Evolutionary conservation across 176 grass and related monocot species (phyloP).

Genomic region (Alloteropsis semialata): DNA sequence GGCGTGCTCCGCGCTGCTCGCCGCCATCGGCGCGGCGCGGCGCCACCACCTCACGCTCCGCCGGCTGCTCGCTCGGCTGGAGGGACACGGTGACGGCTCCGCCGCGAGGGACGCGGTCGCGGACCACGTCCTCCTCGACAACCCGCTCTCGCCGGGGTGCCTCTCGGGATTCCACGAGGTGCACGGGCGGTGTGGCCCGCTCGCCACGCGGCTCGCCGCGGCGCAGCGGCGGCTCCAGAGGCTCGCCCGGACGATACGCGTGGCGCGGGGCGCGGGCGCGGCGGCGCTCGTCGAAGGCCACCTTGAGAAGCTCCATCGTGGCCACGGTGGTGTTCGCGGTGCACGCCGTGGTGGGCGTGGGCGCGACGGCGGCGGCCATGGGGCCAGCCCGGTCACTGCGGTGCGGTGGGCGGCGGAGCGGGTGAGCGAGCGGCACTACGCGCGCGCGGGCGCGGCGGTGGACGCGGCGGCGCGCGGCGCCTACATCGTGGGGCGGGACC

Average conservation of each 20-base stretch:
- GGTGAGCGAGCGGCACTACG: background rate
- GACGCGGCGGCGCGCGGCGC: constrained; percentile 77
- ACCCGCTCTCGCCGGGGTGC: constrained; percentile 47
- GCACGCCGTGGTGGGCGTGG: constrained; percentile 42
- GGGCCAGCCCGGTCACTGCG: background rate
- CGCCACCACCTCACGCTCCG: constrained; percentile 51
- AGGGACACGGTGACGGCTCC: background rate
- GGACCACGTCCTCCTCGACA: constrained; percentile 43
- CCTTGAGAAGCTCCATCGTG: too few species aligned
- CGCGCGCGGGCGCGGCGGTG: constrained; percentile 27
- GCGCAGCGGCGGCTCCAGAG: constrained; percentile 34
- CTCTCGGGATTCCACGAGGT: constrained; percentile 41
- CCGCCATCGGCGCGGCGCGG: constrained; percentile 43
- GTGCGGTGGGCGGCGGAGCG: background rate
- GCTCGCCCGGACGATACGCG: background rate
- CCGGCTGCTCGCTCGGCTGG: constrained; percentile 37
- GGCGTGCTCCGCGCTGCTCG: constrained; percentile 60
- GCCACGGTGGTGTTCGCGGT: constrained; percentile 30
- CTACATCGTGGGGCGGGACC: constrained; percentile 76
- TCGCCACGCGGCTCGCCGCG: constrained; percentile 32
- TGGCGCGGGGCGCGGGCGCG: constrained; percentile 29
- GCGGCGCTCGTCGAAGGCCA: constrained; percentile 26
- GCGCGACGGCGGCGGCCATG: constrained; percentile 9
- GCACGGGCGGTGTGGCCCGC: constrained; percentile 43
- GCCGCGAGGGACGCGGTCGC: constrained; percentile 19